Conservation (phyloP, 129 eudicot genomes). For the Deinandra increscens region DNA sequence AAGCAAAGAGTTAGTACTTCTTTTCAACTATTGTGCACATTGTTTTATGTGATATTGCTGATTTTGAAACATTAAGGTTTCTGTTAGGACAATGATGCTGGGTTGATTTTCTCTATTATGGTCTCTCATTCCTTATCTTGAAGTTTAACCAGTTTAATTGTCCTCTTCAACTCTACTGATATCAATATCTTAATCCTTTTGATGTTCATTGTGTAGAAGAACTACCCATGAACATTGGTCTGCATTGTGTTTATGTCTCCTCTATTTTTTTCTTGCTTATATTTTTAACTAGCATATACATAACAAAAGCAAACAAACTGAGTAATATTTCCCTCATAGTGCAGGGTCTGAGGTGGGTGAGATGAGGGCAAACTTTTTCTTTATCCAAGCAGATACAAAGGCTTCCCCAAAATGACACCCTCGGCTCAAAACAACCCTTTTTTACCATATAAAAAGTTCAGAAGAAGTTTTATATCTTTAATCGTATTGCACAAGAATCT, state of each 20-base stretch:
- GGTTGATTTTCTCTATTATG: neutral
- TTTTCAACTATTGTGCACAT: slow-evolving; percentile 3
- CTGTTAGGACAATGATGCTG: neutral
- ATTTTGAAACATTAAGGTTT: neutral
- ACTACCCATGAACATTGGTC: neutral
- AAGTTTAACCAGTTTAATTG: slow-evolving; percentile 2
- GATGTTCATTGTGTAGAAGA: neutral
- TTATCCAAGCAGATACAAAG: too few species aligned
- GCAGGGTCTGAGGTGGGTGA: too few species aligned
- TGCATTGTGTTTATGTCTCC: neutral
- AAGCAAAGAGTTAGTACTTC: slow-evolving; percentile 81
- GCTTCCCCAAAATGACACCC: too few species aligned
- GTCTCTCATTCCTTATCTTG: slow-evolving; percentile 3
- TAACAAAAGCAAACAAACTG: neutral
- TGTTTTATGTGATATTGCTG: slow-evolving; percentile 16
- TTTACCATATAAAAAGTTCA: neutral
- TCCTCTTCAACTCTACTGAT: slow-evolving; percentile 2
- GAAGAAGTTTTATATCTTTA: neutral
- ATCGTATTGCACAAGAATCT: neutral
- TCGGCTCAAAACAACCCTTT: too few species aligned
- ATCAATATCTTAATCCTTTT: slow-evolving; percentile 11
- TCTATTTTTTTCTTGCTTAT: neutral
- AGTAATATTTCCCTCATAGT: too few species aligned
- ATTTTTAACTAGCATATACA: neutral
- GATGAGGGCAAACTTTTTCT: too few species aligned